Evolutionary conservation across 2,329 filamentous ascomycete species (phyloP), one percentile per base, ranked within the genome.

Genomic region (Alternaria conjuncta): DNA sequence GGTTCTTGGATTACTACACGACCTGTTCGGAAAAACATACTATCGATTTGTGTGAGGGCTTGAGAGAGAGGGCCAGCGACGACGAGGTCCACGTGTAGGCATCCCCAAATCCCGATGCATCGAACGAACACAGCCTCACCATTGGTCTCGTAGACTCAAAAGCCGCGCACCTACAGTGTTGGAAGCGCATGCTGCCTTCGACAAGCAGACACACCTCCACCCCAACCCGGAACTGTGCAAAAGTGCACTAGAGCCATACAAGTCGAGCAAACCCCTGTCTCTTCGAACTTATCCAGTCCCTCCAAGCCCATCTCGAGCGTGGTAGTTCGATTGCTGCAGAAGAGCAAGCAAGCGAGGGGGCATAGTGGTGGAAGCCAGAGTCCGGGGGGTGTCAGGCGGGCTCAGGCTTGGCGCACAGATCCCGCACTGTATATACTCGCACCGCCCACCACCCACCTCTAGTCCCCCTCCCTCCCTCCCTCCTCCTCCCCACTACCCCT

Each of bases 341-440:
- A 20, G 2, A 41, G 44, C 49, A 32, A 55, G 58, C 25, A 53
- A 10, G 43, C 50, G 60, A 66, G 59, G 45, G 36, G 45, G 43
- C 46, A 30, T 61, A 44, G 61, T 62, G 64, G 57, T 55, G 55
- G 26, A 28, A 61, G 53, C 36, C 63, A 61, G 43, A 54, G 54
- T 32, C 53, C 60, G 58, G 43, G 41, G 47, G 45, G 56, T 60
- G 65, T 65, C 57, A 59, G 57, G 63, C 61, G 62, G 41, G 49
- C 56, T 55, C 21, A 41, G 60, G 57, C 70, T 73, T 73, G 71
- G 71, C 71, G 49, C 51, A 55, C 61, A 60, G 59, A 50, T 68
- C 54, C 36, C 55, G 62, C 65, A 68, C 65, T 62, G 49, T 66
- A 68, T 72, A 73, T 71, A 72, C 62, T 67, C 60, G 67, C 68